Evolutionary conservation across 177 flowering plant genomes (phyloP).

Genomic region (Vitis hybrid): DNA sequence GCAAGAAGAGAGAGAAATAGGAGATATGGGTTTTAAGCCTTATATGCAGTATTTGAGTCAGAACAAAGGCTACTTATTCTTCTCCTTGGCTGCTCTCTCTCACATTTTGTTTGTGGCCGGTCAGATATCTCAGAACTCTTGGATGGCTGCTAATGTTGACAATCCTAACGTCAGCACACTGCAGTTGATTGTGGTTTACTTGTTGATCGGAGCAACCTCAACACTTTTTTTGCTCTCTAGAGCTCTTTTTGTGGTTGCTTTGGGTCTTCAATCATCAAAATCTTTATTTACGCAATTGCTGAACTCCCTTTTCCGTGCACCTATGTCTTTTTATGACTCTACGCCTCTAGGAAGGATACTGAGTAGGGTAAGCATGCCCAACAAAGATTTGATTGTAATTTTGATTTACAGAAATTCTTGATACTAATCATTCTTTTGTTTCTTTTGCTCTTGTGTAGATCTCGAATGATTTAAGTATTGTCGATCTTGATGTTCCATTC

Average conservation of each 20-base stretch:
- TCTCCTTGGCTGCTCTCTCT: conserved; percentile 22
- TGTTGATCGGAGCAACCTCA: conserved; percentile 35
- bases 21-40: conserved; percentile 44
- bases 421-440: neutral
- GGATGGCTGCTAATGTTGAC: conserved; percentile 56
- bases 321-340: conserved; percentile 58
- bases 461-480: conserved; percentile 62
- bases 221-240: conserved; percentile 28
- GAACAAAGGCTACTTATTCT: conserved; percentile 40
- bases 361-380: conserved; percentile 38
- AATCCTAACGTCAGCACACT: conserved; percentile 30
- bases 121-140: conserved; percentile 47
- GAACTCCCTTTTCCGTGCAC: conserved; percentile 50
- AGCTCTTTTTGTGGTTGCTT: conserved; percentile 28
- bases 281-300: conserved; percentile 41
- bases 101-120: conserved; percentile 36
- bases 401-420: neutral
- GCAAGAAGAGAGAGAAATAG: conserved; percentile 43
- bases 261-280: conserved; percentile 43
- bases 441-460: conserved; percentile 30
- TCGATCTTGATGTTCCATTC: conserved; percentile 65
- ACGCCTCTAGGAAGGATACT: conserved; percentile 56
- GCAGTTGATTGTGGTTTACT: conserved; percentile 34
- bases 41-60: conserved; percentile 43
- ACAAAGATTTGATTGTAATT: neutral